These are phyloP conservation scores for Neurospora sp. DNA, from an alignment of 495 filamentous ascomycete species.

Conservation along the genomic window DNA sequence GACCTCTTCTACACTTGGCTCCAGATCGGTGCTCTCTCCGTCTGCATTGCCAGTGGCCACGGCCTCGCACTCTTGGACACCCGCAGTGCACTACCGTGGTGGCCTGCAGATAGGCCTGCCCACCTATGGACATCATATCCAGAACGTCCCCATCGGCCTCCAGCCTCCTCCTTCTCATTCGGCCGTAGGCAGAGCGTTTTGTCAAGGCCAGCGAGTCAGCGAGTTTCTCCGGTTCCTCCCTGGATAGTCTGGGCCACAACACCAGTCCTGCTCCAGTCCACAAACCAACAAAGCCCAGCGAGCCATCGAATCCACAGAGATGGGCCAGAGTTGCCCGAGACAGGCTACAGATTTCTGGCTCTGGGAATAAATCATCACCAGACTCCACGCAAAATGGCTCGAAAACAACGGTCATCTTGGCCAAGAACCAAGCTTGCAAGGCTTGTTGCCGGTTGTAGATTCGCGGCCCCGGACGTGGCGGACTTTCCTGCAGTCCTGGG, in stretches of 20 bases:
- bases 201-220: not conserved
- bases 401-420: slow-evolving; percentile 1
- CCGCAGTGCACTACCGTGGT: not conserved
- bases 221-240: not conserved
- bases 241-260: not conserved
- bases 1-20: slow-evolving; percentile 12
- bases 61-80: not conserved
- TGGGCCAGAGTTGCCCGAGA: slow-evolving; percentile 5
- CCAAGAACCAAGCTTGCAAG: not conserved
- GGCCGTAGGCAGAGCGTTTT: slow-evolving; percentile 1
- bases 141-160: slow-evolving; percentile 3
- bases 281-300: slow-evolving; percentile 4
- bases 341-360: not conserved
- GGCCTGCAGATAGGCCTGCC: not conserved
- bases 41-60: slow-evolving; percentile 5
- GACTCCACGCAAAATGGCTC: not conserved
- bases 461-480: slow-evolving; percentile 8
- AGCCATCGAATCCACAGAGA: slow-evolving; percentile 1
- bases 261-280: slow-evolving; percentile 7
- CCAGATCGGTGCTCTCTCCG: slow-evolving; percentile 17
- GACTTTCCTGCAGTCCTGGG: slow-evolving; percentile 14
- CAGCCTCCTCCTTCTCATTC: slow-evolving; percentile 9
- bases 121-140: not conserved
- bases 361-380: not conserved
- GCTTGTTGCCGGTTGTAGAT: slow-evolving; percentile 1